Conservation (phyloP, 352 stramenopile species). For the Pythium dissimile region DNA sequence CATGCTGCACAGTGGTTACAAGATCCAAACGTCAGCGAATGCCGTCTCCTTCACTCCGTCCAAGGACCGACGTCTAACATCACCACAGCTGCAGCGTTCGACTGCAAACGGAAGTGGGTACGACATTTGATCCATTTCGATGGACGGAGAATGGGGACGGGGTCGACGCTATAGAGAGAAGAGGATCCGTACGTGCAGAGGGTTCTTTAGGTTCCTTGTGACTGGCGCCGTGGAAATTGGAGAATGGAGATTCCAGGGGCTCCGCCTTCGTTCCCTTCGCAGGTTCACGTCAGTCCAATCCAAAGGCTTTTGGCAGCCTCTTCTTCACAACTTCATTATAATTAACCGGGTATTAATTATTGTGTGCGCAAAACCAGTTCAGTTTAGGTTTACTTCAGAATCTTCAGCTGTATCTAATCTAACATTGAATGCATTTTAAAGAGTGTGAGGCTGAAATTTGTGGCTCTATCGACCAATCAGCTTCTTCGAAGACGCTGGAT, state of each 20-base stretch:
- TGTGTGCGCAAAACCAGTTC: background rate
- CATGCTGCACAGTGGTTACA: too few relatives aligned
- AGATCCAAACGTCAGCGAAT: too few relatives aligned
- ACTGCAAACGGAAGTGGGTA: too few relatives aligned
- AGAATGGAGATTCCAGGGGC: slow-evolving; percentile 21
- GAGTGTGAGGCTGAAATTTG: slow-evolving; percentile 17
- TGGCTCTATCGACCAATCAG: slow-evolving; percentile 15
- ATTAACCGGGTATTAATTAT: background rate
- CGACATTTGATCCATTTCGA: too few relatives aligned
- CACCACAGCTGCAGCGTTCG: too few relatives aligned
- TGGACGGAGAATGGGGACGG: background rate
- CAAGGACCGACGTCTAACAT: too few relatives aligned
- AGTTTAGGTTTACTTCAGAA: too few relatives aligned
- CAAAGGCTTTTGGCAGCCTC: background rate
- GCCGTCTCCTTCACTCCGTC: too few relatives aligned
- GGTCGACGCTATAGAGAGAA: background rate
- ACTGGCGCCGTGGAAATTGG: slow-evolving; percentile 27
- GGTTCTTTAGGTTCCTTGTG: slow-evolving; percentile 20
- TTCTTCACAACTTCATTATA: background rate
- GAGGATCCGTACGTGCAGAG: slow-evolving; percentile 3
- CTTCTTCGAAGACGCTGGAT: background rate
- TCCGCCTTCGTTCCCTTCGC: background rate
- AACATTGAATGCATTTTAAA: background rate
- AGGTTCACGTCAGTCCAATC: slow-evolving; percentile 7
- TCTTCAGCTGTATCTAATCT: slow-evolving; percentile 6